Percentiles rank a stretch among this genome's conserved stretches.
Conservation (phyloP, 108 stramenopile species). For the Nannochloropsis granulata region DNA sequence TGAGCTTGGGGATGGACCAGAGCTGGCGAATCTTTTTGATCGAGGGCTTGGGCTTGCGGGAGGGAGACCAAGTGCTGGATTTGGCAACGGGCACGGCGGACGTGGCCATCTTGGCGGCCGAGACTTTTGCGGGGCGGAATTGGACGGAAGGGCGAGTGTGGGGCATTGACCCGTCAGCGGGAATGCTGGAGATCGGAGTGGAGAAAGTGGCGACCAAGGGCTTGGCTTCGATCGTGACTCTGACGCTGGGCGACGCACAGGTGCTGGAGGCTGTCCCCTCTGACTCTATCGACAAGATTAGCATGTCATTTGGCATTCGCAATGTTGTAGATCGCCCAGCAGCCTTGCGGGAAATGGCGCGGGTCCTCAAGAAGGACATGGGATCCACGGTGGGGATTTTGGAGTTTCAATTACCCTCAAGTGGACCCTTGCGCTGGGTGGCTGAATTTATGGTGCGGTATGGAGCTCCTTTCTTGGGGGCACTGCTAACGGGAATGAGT, state of each 20-base stretch:
- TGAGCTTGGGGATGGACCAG: conserved; percentile 64
- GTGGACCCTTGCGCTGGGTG: neutral
- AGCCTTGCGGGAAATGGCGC: conserved; percentile 15
- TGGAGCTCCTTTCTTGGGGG: neutral
- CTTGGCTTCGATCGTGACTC: conserved; percentile 33
- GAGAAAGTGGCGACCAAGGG: conserved; percentile 42
- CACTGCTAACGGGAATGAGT: neutral
- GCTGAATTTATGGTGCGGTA: neutral
- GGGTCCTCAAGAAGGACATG: neutral
- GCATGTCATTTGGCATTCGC: conserved; percentile 86
- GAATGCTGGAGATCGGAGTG: conserved; percentile 62
- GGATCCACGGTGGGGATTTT: conserved; percentile 11
- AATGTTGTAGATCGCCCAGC: conserved; percentile 40
- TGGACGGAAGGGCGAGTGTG: conserved; percentile 19
- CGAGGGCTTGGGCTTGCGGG: conserved; percentile 22
- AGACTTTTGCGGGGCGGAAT: conserved; percentile 29
- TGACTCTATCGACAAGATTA: conserved; percentile 58
- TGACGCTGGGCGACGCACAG: conserved; percentile 53
- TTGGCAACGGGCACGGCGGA: conserved; percentile 79
- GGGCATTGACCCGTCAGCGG: conserved; percentile 67
- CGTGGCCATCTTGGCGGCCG: conserved; percentile 64
- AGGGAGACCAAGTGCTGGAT: conserved; percentile 44
- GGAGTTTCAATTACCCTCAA: conserved; percentile 8
- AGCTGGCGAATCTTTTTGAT: conserved; percentile 62
- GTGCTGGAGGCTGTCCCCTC: conserved; percentile 32